Evolutionary conservation across 192 early-diverging fungal species (phyloP).

Genomic region (Coemansia sp.): DNA sequence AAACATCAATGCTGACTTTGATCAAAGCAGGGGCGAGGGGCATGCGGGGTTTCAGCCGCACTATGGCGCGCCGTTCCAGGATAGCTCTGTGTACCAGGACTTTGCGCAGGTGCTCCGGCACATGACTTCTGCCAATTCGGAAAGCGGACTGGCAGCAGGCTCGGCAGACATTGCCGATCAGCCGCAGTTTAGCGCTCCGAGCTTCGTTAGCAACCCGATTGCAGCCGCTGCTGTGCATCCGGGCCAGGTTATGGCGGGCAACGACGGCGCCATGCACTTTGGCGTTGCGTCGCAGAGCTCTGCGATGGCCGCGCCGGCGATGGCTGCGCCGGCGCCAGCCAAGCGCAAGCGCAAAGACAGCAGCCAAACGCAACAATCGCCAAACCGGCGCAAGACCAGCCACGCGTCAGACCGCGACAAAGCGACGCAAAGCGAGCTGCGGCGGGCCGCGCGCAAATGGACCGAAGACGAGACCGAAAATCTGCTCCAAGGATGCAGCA

Average conservation of each 20-base stretch:
- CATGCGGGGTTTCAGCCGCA: conserved; percentile 20
- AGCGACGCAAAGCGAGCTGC: conserved; percentile 14
- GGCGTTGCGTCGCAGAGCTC: background rate
- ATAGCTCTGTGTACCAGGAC: conserved; percentile 36
- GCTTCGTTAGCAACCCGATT: background rate
- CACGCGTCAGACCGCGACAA: conserved; percentile 17
- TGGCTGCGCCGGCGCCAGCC: conserved; percentile 1
- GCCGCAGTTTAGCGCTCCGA: conserved; percentile 3
- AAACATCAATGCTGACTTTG: conserved; percentile 24
- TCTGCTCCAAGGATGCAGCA: conserved; percentile 42
- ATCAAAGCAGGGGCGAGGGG: conserved; percentile 8
- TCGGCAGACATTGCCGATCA: background rate
- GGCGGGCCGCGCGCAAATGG: conserved; percentile 53
- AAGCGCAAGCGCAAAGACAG: conserved; percentile 44
- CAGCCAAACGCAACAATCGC: conserved; percentile 4
- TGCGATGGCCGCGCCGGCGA: background rate
- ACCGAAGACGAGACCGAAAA: conserved; percentile 49
- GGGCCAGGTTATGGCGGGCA: conserved; percentile 20
- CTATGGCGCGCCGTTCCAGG: conserved; percentile 27
- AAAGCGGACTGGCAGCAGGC: conserved; percentile 3
- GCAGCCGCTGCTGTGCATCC: conserved; percentile 12
- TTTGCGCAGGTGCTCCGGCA: conserved; percentile 48
- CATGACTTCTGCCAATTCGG: conserved; percentile 27
- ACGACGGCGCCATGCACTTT: background rate
- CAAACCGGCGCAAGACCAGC: conserved; percentile 36